Conservation (phyloP, 2,329 filamentous ascomycete species). For the Apiospora rasikravindrae region DNA sequence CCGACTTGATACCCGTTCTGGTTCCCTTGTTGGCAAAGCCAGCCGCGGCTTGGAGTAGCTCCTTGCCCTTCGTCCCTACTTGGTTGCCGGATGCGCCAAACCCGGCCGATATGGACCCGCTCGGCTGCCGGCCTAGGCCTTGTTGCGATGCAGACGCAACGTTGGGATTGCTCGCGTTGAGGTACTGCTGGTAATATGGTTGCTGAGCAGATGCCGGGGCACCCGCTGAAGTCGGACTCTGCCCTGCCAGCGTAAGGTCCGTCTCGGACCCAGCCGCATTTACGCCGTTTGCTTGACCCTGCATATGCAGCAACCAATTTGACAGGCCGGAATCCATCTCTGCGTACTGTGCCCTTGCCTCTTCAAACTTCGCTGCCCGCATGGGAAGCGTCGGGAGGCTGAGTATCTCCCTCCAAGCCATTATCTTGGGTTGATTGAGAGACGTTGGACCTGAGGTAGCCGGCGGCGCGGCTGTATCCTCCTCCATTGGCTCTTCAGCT, state of each 20-base stretch:
- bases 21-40: constrained; percentile 91
- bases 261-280: constrained; percentile 33
- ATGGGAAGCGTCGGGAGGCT: constrained; percentile 68
- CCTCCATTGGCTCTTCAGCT: not conserved
- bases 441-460: constrained; percentile 6
- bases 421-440: constrained; percentile 44
- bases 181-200: constrained; percentile 62
- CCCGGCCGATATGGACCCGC: constrained; percentile 43
- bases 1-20: constrained; percentile 89
- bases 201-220: constrained; percentile 41
- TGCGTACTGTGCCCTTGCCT: constrained; percentile 73
- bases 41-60: constrained; percentile 83
- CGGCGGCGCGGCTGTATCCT: not conserved
- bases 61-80: constrained; percentile 85
- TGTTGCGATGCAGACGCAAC: constrained; percentile 37
- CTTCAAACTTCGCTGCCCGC: constrained; percentile 75
- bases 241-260: constrained; percentile 24
- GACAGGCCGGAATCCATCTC: constrained; percentile 76
- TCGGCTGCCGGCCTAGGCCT: constrained; percentile 32
- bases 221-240: constrained; percentile 22
- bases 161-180: constrained; percentile 51
- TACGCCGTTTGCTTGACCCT: constrained; percentile 53
- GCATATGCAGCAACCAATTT: constrained; percentile 57
- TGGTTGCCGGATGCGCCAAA: constrained; percentile 64
- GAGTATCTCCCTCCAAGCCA: constrained; percentile 78